Evolutionary conservation across 2,329 filamentous ascomycete species (phyloP), one percentile per base, ranked within the genome.

Genomic region (Aspergillus spinulosporus): DNA sequence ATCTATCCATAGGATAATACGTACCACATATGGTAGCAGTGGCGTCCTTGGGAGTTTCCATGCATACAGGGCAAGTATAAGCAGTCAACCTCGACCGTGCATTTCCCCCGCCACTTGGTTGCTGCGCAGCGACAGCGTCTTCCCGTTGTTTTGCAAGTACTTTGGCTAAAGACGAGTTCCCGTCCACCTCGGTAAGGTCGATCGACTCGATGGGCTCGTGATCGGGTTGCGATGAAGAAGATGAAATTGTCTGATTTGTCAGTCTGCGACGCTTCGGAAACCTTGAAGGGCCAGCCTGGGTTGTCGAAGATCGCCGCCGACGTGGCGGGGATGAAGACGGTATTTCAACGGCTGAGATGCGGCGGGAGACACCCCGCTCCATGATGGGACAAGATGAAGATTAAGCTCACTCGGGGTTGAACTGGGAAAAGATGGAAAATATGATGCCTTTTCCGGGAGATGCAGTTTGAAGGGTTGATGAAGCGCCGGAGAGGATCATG

Each of bases 61-160:
- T 82, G 70, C 84, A 87, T 21, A 87, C 83, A 44, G 85, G 84
- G 66, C 84, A 87, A 59, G 75, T 82, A 66, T 80, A 80, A 4
- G 70, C 78, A 21, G 72, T 80, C 61, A 81, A 74, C 37, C 73
- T 63, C 37, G 74, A 74, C 3, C 64, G 70, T 12, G 61, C 66
- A 14, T 67, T 61, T 34, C 68, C 67, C 8, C 65, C 65, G 4
- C 70, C 68, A 2, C 62, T 53, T 2, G 67, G 58, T 29, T 74
- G 65, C 59, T 82, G 76, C 1, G 77, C 72, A 54, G 77, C 77
- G 37, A 82, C 71, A 0, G 80, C 78, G 58, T 83, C 80, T 53
- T 79, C 74, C 4, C 76, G 74, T 65, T 84, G 81, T 64, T 82
- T 84, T 46, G 81, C 75, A 11, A 83, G 67, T 0, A 76, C 70